phyloP scores from a whole-genome alignment of 1,139 yeast genomes.

The Yamadazyma dendronema region DNA sequence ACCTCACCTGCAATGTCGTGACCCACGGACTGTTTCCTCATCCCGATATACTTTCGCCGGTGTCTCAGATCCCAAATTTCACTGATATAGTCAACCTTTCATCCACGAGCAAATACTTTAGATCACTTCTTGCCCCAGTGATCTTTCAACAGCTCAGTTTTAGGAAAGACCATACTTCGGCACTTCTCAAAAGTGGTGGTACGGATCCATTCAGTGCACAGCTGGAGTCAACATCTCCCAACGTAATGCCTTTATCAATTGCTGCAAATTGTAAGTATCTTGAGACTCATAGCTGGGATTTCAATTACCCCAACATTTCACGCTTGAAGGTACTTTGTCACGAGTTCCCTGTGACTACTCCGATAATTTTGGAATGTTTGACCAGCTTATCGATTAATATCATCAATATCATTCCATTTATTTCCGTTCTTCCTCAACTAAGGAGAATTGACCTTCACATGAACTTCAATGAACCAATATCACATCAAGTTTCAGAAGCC shows the following conservation, averaged over 20 bases:
- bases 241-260: background rate
- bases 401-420: constrained; percentile 14
- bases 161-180: background rate
- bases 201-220: background rate
- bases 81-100: background rate
- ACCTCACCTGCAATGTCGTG: background rate
- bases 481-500: background rate
- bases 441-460: constrained; percentile 25
- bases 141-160: background rate
- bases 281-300: background rate
- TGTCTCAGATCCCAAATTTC: background rate
- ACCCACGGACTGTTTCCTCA: background rate
- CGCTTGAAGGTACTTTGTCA: constrained; percentile 24
- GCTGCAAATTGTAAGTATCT: background rate
- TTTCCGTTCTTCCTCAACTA: constrained; percentile 12
- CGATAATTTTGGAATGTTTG: constrained; percentile 5
- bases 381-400: constrained; percentile 20
- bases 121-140: background rate
- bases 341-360: background rate
- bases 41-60: background rate
- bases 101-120: background rate
- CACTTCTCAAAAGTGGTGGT: background rate
- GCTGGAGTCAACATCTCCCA: background rate
- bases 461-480: constrained; percentile 21
- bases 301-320: constrained; percentile 19